Base-by-base conservation (phyloP, 2,329 filamentous ascomycete genomes). In the Cytospora paraplurivora region DNA sequence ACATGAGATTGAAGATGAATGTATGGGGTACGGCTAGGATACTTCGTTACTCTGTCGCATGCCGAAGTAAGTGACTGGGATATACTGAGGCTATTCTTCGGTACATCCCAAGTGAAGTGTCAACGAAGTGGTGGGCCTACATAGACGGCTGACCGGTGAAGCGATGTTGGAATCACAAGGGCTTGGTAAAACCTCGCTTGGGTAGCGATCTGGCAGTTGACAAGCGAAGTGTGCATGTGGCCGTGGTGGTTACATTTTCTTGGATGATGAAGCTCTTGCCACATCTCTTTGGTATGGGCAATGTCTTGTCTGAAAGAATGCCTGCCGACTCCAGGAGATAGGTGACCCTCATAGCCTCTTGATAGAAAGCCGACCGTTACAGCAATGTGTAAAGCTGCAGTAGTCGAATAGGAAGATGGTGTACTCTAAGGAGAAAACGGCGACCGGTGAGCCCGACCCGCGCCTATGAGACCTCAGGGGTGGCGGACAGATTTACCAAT, bases 371-470 rank as follows among this genome's bases (percentile, higher is more conserved):
- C 44, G 19, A 60, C 60, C 50, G 60, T 44, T 56, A 50, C 54
- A 50, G 19, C 33, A 51, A 19, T 27, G 59, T 44, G 21, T 19
- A 21, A 17, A 33, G 53, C 12, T 56, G 59, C 59, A 62, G 59
- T 27, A 52, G 53, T n/a, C 38, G n/a, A 13, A 12, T 6, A 37
- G 19, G 6, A 47, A 56, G 56, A 51, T 63, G 63, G 56, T 63
- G 63, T 63, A 56, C 55, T 51, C 60, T 56, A 63, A 56, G 34
- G 55, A 50, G 38, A 44, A 61, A 49, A 51, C 38, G 59, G 19
- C 56, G 44, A 65, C 63, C 63, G 63, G 63, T 65, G 63, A 63
- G 49, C 44, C n/a, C 21, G 44, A 32, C 41, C 51, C 51, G 52
- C 44, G 50, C 63, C 60, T 65, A 61, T 63, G 32, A 55, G 51